Evolutionary conservation across 805 yeast species (phyloP).

Genomic region (Kodamaea leandrae): DNA sequence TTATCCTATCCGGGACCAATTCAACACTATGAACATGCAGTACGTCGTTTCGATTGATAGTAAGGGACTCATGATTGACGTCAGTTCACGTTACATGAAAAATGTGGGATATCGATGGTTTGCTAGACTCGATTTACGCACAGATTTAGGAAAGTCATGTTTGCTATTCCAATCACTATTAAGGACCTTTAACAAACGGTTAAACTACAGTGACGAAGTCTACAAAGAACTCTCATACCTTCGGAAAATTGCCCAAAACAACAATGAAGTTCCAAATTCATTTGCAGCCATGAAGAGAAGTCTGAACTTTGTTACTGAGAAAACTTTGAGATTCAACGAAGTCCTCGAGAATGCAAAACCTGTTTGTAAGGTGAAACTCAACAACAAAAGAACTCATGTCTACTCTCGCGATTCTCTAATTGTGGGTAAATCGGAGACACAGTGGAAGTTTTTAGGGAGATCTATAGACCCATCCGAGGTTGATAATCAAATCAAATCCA

Average conservation of each 20-base stretch:
- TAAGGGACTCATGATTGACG: constrained; percentile 23
- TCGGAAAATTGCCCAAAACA: constrained; percentile 21
- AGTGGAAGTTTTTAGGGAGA: constrained; percentile 36
- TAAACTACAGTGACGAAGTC: constrained; percentile 5
- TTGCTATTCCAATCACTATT: constrained; percentile 26
- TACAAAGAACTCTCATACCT: constrained; percentile 22
- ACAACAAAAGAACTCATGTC: constrained; percentile 15
- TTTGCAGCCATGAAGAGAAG: constrained; percentile 25
- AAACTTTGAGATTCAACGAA: constrained; percentile 28
- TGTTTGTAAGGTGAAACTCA: constrained; percentile 16
- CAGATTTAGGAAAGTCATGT: constrained; percentile 24
- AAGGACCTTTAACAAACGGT: constrained; percentile 16
- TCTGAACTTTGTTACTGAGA: constrained; percentile 25
- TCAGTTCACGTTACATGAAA: constrained; percentile 31
- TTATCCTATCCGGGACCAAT: constrained; percentile 21
- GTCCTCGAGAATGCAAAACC: constrained; percentile 12
- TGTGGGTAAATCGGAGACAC: constrained; percentile 31
- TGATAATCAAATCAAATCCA: constrained; percentile 18
- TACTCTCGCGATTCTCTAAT: constrained; percentile 21
- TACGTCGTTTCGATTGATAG: constrained; percentile 24
- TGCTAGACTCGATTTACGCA: constrained; percentile 25
- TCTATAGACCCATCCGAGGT: constrained; percentile 22
- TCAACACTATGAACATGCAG: constrained; percentile 31
- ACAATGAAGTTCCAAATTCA: constrained; percentile 24
- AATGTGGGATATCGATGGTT: constrained; percentile 31